Evolutionary conservation across 83 land plant species (phyloP), one percentile per base, ranked within the genome.

Genomic region (Picea abies): DNA sequence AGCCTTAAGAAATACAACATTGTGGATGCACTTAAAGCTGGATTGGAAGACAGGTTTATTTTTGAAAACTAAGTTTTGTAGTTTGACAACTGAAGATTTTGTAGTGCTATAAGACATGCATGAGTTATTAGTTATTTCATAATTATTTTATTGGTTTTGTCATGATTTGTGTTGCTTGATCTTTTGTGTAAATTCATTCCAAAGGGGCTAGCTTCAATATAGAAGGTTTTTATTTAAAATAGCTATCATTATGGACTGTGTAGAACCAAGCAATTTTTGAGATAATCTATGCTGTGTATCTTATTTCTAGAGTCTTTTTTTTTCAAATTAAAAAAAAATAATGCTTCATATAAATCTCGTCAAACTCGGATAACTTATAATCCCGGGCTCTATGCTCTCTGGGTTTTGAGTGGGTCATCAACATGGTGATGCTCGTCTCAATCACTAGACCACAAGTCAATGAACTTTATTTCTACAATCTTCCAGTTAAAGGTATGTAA

Each of bases 41-140:
- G 95, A 67, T 84, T 98, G 47, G 91, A 89, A 77, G 99, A 98
- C 84, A 98, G 94, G 99, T 98, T 23, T 68, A 11, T 20, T 47
- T 56, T 56, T 56, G 60, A 56, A 56, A 76, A 5, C 79, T 76
- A 47, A 16, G 32, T 76, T 56, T 8, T 25, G 58, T 76, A 56
- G 61, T 76, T 76, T 76, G 62, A 76, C 62, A 56, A 23, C 20
- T 52, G 19, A 15, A 56, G 15, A 76, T 76, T 6, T 62, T 63
- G 22, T 16, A 22, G 16, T 56, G 60, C 60, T 56, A 56, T 56
- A 56, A 14, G 60, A 56, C 15, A 56, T 17, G 81, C 26, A 35
- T 19, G 67, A 8, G 8, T 60, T 62, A 19, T 5, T 4, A 8
- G 8, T 60, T 62, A 19, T 5, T 4, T 35, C 60, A 56, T 20